Conservation (phyloP, 169 alveolate genomes). For the Cyclospora cayetanensis region DNA sequence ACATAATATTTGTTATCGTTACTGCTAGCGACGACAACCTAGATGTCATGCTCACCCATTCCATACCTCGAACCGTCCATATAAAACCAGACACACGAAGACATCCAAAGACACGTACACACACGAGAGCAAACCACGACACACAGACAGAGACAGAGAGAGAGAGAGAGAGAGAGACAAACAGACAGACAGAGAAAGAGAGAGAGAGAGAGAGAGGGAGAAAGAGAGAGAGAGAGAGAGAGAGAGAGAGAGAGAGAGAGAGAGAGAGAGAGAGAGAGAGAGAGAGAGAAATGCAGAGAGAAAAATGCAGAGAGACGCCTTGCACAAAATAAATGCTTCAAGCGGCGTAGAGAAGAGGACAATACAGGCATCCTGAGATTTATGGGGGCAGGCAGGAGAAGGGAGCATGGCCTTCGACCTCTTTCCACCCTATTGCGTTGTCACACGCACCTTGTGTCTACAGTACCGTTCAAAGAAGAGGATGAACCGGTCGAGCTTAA, state of each 20-base stretch:
- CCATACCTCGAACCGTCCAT: too few relatives aligned
- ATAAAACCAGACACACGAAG: too few relatives aligned
- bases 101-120: too few relatives aligned
- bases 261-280: background rate
- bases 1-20: too few relatives aligned
- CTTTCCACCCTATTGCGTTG: background rate
- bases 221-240: background rate
- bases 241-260: background rate
- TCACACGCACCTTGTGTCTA: background rate
- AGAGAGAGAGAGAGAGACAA: too few relatives aligned
- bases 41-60: too few relatives aligned
- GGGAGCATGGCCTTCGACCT: background rate
- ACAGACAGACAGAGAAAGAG: background rate
- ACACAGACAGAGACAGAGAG: too few relatives aligned
- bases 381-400: background rate
- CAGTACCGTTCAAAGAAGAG: constrained; percentile 54
- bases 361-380: background rate
- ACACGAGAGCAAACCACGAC: too few relatives aligned
- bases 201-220: background rate
- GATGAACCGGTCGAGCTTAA: constrained; percentile 61
- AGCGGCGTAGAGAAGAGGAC: background rate
- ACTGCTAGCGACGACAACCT: too few relatives aligned
- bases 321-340: background rate
- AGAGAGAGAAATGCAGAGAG: background rate
- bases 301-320: background rate